Evolutionary conservation across 2,329 filamentous ascomycete species (phyloP).

Genomic region (Fusarium fujikuroi): DNA sequence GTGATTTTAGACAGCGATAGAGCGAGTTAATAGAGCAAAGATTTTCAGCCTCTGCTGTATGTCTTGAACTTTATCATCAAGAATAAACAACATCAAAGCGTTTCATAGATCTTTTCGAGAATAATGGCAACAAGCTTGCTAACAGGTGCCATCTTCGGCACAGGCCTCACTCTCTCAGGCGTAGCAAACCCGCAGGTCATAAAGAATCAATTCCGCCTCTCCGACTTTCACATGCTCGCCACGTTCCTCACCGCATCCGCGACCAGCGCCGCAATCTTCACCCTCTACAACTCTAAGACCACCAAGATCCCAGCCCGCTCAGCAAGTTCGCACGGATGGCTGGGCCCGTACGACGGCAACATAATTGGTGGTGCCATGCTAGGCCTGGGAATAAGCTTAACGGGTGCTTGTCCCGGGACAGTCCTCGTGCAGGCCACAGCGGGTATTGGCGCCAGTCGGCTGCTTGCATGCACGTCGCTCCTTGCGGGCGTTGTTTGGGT

Average conservation of each 20-base stretch:
- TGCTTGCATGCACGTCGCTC: conserved; percentile 5
- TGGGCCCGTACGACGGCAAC: conserved; percentile 16
- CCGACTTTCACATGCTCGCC: conserved; percentile 21
- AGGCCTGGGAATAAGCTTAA: conserved; percentile 27
- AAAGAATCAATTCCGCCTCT: conserved; percentile 20
- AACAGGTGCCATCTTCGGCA: conserved; percentile 10
- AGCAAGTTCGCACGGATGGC: conserved; percentile 4
- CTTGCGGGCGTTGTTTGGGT: conserved; percentile 8
- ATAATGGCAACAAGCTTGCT: not conserved
- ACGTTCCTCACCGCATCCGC: conserved; percentile 23
- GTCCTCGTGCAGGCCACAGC: conserved; percentile 18
- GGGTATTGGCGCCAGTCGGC: conserved; percentile 3
- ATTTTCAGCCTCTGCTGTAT: not conserved
- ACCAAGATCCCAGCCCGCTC: not conserved
- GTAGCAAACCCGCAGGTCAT: conserved; percentile 15
- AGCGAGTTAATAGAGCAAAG: not conserved
- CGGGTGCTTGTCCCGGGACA: conserved; percentile 21
- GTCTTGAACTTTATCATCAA: no score
- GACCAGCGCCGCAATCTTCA: conserved; percentile 8
- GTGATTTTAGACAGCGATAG: conserved; percentile 18
- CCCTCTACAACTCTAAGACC: conserved; percentile 1
- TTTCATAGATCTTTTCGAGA: not conserved
- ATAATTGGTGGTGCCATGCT: conserved; percentile 17
- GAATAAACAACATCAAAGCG: not conserved
- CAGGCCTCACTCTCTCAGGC: conserved; percentile 16